These are phyloP conservation scores for Bipolaris bicolor DNA, from an alignment of 2,329 filamentous ascomycete genomes.

Conservation along the genomic window DNA sequence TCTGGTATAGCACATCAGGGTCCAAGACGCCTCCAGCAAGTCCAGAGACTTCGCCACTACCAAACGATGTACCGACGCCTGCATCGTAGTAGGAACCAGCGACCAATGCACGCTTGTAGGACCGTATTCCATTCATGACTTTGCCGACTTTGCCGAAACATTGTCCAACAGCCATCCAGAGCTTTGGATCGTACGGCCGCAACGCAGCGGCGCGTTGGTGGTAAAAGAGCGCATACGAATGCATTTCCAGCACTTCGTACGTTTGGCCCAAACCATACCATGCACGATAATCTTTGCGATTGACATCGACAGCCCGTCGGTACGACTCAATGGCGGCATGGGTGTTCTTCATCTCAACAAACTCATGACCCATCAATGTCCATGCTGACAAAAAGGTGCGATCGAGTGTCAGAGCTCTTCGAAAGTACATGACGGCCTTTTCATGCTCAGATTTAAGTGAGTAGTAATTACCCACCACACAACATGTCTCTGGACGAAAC, in stretches of 20 bases:
- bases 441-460: constrained; percentile 93
- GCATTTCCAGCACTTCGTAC: constrained; percentile 97
- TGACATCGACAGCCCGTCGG: constrained; percentile 91
- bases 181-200: constrained; percentile 95
- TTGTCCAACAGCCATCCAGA: constrained; percentile 96
- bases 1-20: constrained; percentile 87
- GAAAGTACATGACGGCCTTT: constrained; percentile 97
- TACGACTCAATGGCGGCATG: constrained; percentile 98
- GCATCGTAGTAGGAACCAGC: constrained; percentile 86
- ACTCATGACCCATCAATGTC: constrained; percentile 99
- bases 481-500: constrained; percentile 95
- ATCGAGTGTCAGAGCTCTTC: constrained; percentile 87
- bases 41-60: constrained; percentile 52
- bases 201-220: constrained; percentile 94
- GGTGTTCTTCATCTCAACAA: constrained; percentile 97
- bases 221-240: constrained; percentile 96
- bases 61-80: constrained; percentile 57
- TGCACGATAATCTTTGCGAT: constrained; percentile 92
- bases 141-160: constrained; percentile 90
- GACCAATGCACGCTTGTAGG: constrained; percentile 87
- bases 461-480: constrained; percentile 97
- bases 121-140: constrained; percentile 88
- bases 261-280: constrained; percentile 98
- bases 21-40: constrained; percentile 70
- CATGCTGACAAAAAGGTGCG: constrained; percentile 90